Conservation (phyloP, 1,284 basidiomycete genomes). For the Moesziomyces antarcticus region DNA sequence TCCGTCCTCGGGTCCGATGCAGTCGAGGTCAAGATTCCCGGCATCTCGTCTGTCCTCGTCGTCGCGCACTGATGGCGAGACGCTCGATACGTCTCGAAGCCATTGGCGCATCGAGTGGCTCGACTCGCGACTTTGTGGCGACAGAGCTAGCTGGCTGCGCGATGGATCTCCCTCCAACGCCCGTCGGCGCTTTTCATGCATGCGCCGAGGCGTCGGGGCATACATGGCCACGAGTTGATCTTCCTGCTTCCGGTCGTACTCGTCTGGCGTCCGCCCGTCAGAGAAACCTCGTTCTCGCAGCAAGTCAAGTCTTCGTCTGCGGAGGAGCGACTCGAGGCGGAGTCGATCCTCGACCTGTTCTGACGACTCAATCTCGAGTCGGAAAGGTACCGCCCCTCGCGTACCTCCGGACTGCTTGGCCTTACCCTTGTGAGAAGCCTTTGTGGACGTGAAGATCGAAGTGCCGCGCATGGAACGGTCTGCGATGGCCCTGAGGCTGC, state of each 20-base stretch:
- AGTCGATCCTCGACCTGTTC: conserved; percentile 45
- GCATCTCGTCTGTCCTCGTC: neutral
- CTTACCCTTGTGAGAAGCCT: neutral
- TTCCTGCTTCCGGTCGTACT: conserved; percentile 25
- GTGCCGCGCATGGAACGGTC: conserved; percentile 3
- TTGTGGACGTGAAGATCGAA: conserved; percentile 6
- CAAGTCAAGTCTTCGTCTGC: conserved; percentile 37
- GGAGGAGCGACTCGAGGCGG: conserved; percentile 40
- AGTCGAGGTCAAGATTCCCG: conserved; percentile 7
- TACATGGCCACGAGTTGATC: conserved; percentile 42
- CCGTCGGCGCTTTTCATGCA: conserved; percentile 25
- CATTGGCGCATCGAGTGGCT: conserved; percentile 27
- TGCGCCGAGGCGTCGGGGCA: conserved; percentile 24
- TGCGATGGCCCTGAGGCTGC: conserved; percentile 4
- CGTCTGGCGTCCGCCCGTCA: conserved; percentile 14
- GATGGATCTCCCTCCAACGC: conserved; percentile 5
- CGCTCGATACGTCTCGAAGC: conserved; percentile 24
- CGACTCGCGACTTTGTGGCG: conserved; percentile 8
- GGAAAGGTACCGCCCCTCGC: conserved; percentile 4
- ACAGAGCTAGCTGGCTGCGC: conserved; percentile 2
- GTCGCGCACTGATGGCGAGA: conserved; percentile 11
- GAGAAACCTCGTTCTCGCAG: conserved; percentile 39
- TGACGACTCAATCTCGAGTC: conserved; percentile 45
- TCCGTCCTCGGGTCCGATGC: conserved; percentile 31
- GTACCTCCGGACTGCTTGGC: conserved; percentile 1